Percentiles rank a stretch among this genome's conserved stretches.
phyloP scores from a whole-genome alignment of 2,329 filamentous ascomycete genomes.

The Aphanoascus verrucosus region DNA sequence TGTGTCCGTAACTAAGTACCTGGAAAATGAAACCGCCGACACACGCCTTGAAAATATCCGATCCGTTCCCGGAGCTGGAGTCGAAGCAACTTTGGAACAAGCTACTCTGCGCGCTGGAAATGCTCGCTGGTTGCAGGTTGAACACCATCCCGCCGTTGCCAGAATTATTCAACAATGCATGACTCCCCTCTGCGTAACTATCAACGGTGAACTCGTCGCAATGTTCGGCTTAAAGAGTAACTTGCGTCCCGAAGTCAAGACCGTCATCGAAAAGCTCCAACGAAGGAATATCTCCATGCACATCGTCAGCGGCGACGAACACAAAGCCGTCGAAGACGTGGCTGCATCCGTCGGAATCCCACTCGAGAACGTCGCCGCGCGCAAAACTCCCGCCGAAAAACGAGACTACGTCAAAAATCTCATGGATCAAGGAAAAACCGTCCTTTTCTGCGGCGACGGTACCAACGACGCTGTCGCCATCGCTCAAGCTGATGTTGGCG shows the following conservation, averaged over 20 bases:
- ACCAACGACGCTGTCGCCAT: constrained; percentile 69
- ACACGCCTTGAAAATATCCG: constrained; percentile 17
- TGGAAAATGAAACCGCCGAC: constrained; percentile 21
- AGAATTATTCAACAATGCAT: constrained; percentile 34
- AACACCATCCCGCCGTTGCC: constrained; percentile 23
- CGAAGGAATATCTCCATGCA: constrained; percentile 41
- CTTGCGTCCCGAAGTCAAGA: constrained; percentile 41
- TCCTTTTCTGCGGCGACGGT: constrained; percentile 66
- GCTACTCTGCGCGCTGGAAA: constrained; percentile 23
- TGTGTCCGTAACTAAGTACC: constrained; percentile 35
- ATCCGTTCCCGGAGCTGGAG: constrained; percentile 22
- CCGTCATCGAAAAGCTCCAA: constrained; percentile 43
- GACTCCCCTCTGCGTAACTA: constrained; percentile 48
- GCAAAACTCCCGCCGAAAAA: constrained; percentile 46
- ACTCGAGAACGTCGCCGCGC: constrained; percentile 31
- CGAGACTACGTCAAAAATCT: constrained; percentile 41
- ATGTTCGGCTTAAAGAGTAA: constrained; percentile 43
- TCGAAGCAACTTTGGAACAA: constrained; percentile 17
- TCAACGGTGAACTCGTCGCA: constrained; percentile 35
- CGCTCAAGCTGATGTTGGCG: constrained; percentile 58
- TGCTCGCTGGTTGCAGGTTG: constrained; percentile 29
- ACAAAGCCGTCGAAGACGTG: constrained; percentile 39
- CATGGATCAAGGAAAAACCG: constrained; percentile 25
- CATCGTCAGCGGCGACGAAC: constrained; percentile 49
- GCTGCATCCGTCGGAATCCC: constrained; percentile 37